Evolutionary conservation across 306 rosid genomes (phyloP).

Genomic region (Vigna radiata): DNA sequence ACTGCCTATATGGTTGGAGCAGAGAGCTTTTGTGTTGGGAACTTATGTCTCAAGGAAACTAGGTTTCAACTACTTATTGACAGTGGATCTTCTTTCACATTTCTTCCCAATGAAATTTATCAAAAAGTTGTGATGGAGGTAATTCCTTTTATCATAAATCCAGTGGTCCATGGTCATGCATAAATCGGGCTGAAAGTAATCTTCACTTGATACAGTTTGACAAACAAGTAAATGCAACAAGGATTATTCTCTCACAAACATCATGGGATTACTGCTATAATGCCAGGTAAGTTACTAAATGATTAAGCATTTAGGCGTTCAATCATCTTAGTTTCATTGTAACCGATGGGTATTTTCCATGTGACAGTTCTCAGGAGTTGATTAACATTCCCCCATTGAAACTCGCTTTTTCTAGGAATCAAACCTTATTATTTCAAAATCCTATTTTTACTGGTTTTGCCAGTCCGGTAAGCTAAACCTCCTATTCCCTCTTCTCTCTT

Average conservation of each 20-base stretch:
- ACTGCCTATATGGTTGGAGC: slow-evolving; percentile 54
- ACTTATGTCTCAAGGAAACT: slow-evolving; percentile 57
- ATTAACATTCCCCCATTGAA: slow-evolving; percentile 49
- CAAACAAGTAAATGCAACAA: slow-evolving; percentile 58
- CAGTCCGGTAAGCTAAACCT: slow-evolving; percentile 45
- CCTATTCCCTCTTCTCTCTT: background rate
- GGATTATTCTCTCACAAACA: slow-evolving; percentile 30
- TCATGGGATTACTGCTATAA: slow-evolving; percentile 68
- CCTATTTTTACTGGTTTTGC: slow-evolving; percentile 40
- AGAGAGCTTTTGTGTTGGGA: slow-evolving; percentile 62
- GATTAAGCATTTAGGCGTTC: background rate
- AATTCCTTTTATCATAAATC: slow-evolving; percentile 19
- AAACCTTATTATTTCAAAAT: slow-evolving; percentile 56
- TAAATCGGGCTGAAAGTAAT: slow-evolving; percentile 27
- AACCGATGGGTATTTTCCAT: slow-evolving; percentile 44
- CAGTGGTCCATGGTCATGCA: slow-evolving; percentile 9
- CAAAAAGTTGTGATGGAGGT: slow-evolving; percentile 59
- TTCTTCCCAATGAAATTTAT: slow-evolving; percentile 57
- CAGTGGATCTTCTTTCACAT: slow-evolving; percentile 68
- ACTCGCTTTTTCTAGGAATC: slow-evolving; percentile 55
- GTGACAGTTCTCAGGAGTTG: slow-evolving; percentile 53
- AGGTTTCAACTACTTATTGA: slow-evolving; percentile 59
- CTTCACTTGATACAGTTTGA: slow-evolving; percentile 62
- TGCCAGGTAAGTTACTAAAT: slow-evolving; percentile 49
- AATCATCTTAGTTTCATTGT: slow-evolving; percentile 28